These are phyloP conservation scores for Arctostaphylos glauca DNA, from an alignment of 148 eudicot species.

Conservation along the genomic window DNA sequence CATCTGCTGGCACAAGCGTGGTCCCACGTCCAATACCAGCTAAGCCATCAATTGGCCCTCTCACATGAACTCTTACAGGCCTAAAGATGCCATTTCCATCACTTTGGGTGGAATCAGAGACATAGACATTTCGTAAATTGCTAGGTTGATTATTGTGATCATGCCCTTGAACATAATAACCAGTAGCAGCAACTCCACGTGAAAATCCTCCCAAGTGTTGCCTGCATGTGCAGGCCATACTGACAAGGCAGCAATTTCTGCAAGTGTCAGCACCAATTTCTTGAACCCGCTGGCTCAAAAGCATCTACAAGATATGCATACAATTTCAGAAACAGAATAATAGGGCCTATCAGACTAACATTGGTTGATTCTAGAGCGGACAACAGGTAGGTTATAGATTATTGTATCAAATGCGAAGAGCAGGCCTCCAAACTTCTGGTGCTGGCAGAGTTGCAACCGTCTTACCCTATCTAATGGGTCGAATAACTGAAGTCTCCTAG, in stretches of 20 bases:
- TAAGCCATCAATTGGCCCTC: constrained; percentile 93
- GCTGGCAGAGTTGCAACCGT: not conserved
- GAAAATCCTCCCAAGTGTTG: constrained; percentile 70
- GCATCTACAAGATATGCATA: constrained; percentile 58
- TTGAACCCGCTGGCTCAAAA: constrained; percentile 92
- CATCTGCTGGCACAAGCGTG: constrained; percentile 65
- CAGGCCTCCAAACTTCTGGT: constrained; percentile 14
- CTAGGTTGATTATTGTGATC: constrained; percentile 54
- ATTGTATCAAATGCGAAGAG: not conserved
- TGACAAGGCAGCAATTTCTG: constrained; percentile 77
- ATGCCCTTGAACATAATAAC: constrained; percentile 76
- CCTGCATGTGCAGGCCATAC: constrained; percentile 83
- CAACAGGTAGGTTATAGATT: not conserved
- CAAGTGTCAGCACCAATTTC: constrained; percentile 90
- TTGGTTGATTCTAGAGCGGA: not conserved
- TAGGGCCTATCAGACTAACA: not conserved
- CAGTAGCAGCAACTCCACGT: constrained; percentile 53
- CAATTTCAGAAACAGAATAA: not conserved
- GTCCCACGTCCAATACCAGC: constrained; percentile 97
- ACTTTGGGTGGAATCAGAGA: constrained; percentile 66
- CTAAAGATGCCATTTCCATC: constrained; percentile 78
- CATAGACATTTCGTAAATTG: constrained; percentile 62
- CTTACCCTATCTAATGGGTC: constrained; percentile 5
- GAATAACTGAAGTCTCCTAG: not conserved
- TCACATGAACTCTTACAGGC: constrained; percentile 92